phyloP scores from a whole-genome alignment of 257 asterid genomes.

The Penstemon barbatus region DNA sequence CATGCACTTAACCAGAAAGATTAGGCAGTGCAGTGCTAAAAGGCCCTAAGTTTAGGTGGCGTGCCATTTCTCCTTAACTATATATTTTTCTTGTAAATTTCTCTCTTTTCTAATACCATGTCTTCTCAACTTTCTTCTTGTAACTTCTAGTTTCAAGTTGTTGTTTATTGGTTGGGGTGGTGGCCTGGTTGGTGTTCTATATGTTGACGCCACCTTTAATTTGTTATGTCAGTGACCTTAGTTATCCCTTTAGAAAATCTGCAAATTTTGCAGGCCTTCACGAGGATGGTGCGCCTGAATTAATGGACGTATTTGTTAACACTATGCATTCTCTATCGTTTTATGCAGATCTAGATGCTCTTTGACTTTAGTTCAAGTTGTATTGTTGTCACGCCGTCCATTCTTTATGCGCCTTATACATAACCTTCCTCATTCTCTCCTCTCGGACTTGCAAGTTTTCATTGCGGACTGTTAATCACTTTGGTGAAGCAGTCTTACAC shows the following conservation, averaged over 20 bases:
- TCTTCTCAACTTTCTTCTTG: neutral
- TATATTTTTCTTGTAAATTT: neutral
- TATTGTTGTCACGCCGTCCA: neutral
- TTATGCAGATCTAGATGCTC: no score
- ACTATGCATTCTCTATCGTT: slow-evolving; percentile 72
- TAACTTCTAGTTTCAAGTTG: neutral
- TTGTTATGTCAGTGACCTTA: neutral
- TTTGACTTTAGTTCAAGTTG: neutral
- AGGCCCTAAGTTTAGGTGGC: no score
- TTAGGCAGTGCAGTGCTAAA: no score
- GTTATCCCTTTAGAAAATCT: neutral
- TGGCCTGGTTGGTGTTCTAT: neutral
- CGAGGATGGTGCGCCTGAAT: slow-evolving; percentile 58
- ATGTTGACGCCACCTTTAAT: neutral
- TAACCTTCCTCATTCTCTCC: neutral
- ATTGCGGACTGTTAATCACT: neutral
- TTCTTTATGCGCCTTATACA: neutral
- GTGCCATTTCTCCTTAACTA: no score
- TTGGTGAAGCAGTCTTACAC: neutral
- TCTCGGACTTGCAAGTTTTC: neutral
- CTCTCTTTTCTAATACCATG: neutral
- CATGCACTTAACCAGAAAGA: no score
- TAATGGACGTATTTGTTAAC: slow-evolving; percentile 95
- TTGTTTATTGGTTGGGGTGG: neutral
- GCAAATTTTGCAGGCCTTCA: neutral